These are phyloP conservation scores for Beauveria australis DNA, from an alignment of 2,329 filamentous ascomycete genomes.

Conservation along the genomic window DNA sequence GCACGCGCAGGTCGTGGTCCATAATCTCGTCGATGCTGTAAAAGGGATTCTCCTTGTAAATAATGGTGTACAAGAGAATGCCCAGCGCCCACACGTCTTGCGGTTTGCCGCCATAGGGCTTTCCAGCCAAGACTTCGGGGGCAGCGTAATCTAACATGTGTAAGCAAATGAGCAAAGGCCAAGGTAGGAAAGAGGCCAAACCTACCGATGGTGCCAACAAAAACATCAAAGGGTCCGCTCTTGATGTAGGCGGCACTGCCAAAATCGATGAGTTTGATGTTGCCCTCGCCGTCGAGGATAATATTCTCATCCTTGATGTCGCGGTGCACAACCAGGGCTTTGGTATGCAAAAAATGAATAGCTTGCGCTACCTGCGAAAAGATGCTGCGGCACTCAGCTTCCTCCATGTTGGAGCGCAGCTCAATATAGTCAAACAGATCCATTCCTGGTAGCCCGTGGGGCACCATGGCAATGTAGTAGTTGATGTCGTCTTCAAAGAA, in stretches of 20 bases:
- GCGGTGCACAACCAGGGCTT: constrained; percentile 85
- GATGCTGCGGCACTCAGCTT: constrained; percentile 86
- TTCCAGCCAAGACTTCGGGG: constrained; percentile 91
- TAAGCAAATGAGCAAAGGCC: not conserved
- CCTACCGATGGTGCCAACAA: constrained; percentile 95
- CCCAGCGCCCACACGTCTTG: constrained; percentile 98
- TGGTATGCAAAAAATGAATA: constrained; percentile 83
- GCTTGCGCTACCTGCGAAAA: constrained; percentile 89
- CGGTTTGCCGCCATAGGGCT: constrained; percentile 87
- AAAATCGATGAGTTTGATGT: constrained; percentile 97
- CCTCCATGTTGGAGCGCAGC: constrained; percentile 91
- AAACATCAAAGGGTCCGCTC: constrained; percentile 96
- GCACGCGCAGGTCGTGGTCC: constrained; percentile 88
- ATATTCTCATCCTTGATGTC: constrained; percentile 99
- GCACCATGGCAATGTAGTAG: constrained; percentile 98
- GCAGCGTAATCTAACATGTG: constrained; percentile 75
- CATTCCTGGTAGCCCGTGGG: constrained; percentile 93
- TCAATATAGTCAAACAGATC: constrained; percentile 99
- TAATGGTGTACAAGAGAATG: constrained; percentile 94
- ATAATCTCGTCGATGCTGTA: constrained; percentile 99
- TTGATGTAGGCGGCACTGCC: constrained; percentile 97
- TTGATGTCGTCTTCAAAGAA: constrained; percentile 78
- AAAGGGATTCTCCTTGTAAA: constrained; percentile 99
- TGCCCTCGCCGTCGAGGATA: constrained; percentile 86
- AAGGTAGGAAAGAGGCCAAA: constrained; percentile 7